These are phyloP conservation scores for Kuraishia piskuri DNA, from an alignment of 805 yeast genomes.

Conservation along the genomic window DNA sequence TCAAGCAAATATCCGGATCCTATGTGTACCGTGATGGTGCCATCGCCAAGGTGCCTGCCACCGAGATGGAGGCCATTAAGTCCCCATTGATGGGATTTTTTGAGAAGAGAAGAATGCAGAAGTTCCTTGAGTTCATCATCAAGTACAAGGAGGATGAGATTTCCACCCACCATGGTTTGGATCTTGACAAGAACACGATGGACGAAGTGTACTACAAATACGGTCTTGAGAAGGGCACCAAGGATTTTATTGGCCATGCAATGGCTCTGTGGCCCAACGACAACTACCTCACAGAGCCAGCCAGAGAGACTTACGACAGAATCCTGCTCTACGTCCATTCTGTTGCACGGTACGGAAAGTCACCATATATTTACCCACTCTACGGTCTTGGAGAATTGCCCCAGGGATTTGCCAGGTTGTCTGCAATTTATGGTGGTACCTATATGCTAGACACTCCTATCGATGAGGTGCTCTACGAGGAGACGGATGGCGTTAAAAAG, in stretches of 20 bases:
- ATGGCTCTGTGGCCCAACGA: conserved; percentile 97
- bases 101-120: conserved; percentile 92
- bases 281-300: conserved; percentile 79
- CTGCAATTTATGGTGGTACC: conserved; percentile 97
- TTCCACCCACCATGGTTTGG: conserved; percentile 77
- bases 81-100: conserved; percentile 93
- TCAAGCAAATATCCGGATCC: conserved; percentile 93
- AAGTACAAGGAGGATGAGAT: conserved; percentile 70
- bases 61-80: conserved; percentile 81
- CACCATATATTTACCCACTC: conserved; percentile 92
- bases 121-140: conserved; percentile 81
- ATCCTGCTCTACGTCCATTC: conserved; percentile 79
- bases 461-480: conserved; percentile 75
- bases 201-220: conserved; percentile 82
- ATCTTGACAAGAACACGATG: conserved; percentile 84
- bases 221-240: conserved; percentile 87
- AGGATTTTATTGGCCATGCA: conserved; percentile 96
- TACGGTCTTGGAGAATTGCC: conserved; percentile 97
- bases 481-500: conserved; percentile 38
- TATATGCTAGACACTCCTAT: conserved; percentile 96
- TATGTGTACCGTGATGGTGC: conserved; percentile 86
- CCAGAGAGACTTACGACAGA: conserved; percentile 86
- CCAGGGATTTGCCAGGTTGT: conserved; percentile 96
- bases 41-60: conserved; percentile 92
- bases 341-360: conserved; percentile 90